A percentile compares a stretch with the other conserved stretches of the same genome.
Evolutionary conservation across 371 early-diverging fungal species (phyloP).

Genomic region (Funneliformis caledonium): DNA sequence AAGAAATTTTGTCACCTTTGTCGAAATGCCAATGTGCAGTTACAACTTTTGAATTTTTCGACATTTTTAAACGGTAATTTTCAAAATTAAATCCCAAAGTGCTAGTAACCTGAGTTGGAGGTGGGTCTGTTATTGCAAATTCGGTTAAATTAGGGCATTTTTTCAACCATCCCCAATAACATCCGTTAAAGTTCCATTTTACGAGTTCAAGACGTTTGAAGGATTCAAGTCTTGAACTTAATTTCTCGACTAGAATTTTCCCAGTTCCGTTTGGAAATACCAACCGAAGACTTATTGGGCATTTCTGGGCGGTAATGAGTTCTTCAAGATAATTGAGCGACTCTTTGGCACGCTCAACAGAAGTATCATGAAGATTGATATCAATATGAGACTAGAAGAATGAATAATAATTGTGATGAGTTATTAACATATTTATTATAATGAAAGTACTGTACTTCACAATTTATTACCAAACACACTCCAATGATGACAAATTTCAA

Average conservation of each 20-base stretch:
- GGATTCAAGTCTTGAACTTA: constrained; percentile 17
- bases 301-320: constrained; percentile 7
- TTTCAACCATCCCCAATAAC: constrained; percentile 33
- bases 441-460: not conserved
- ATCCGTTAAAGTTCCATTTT: constrained; percentile 28
- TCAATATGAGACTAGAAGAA: constrained; percentile 33
- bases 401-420: not conserved
- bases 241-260: constrained; percentile 10
- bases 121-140: constrained; percentile 34
- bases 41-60: constrained; percentile 4
- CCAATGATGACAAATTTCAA: too few species aligned
- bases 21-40: constrained; percentile 37
- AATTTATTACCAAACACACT: too few species aligned
- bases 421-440: not conserved
- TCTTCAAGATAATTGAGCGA: constrained; percentile 18
- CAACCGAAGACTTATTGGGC: constrained; percentile 31
- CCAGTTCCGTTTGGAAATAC: constrained; percentile 34
- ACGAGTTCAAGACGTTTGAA: constrained; percentile 38
- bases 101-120: not conserved
- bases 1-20: constrained; percentile 20
- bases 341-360: not conserved
- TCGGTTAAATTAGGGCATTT: constrained; percentile 29
- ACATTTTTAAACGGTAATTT: constrained; percentile 10
- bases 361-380: constrained; percentile 33
- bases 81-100: constrained; percentile 4